phyloP scores from a whole-genome alignment of 441 rosid species.

The Arabidopsis lyrata region DNA sequence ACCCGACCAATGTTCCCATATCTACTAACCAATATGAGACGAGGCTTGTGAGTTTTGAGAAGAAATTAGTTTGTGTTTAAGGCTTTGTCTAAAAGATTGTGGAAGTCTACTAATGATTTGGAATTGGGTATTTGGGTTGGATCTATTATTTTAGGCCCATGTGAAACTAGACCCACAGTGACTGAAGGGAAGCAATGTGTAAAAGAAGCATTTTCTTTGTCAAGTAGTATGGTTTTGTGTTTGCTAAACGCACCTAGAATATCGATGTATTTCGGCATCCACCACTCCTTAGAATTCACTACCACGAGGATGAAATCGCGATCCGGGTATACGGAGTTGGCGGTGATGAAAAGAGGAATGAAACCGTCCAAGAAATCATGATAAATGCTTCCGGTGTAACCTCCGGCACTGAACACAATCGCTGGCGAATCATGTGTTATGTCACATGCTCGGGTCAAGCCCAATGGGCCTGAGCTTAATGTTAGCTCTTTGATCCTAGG shows the following conservation, averaged over 20 bases:
- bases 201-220: slow-evolving; percentile 52
- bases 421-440: slow-evolving; percentile 57
- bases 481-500: slow-evolving; percentile 51
- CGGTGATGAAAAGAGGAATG: slow-evolving; percentile 71
- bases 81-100: slow-evolving; percentile 48
- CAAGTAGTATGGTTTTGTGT: slow-evolving; percentile 50
- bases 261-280: slow-evolving; percentile 60
- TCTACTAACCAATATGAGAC: slow-evolving; percentile 50
- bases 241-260: slow-evolving; percentile 49
- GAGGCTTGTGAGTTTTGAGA: slow-evolving; percentile 12
- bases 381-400: slow-evolving; percentile 71
- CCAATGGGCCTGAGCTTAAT: slow-evolving; percentile 44
- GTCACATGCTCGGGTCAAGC: slow-evolving; percentile 43
- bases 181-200: slow-evolving; percentile 61
- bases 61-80: slow-evolving; percentile 10
- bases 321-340: slow-evolving; percentile 43
- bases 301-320: slow-evolving; percentile 58
- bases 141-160: slow-evolving; percentile 57
- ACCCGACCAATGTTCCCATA: slow-evolving; percentile 47
- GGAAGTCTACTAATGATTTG: slow-evolving; percentile 52
- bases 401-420: slow-evolving; percentile 62
- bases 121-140: slow-evolving; percentile 51
- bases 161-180: slow-evolving; percentile 59
- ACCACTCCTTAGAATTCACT: slow-evolving; percentile 55
- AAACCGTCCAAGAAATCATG: slow-evolving; percentile 72